Evolutionary conservation across 331 rosid species (phyloP), one percentile per base, ranked within the genome.

Genomic region (Dryas integrifolia): DNA sequence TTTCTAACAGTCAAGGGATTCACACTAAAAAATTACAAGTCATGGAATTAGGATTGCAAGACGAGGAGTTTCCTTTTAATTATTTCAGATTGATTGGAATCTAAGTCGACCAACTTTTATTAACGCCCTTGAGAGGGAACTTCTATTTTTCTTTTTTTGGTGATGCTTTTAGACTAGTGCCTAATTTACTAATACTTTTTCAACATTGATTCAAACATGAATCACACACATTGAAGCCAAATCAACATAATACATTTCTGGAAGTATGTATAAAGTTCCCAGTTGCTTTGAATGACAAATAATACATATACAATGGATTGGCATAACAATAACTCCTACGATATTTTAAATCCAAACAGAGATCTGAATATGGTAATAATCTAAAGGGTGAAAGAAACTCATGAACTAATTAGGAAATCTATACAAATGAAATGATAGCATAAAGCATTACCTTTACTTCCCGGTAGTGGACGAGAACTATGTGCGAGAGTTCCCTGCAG

Each of bases 391-490:
- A 21, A 6, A 38, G 24, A 38, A 65, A 26, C 47, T 38, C 43
- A 67, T 2, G 51, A 62, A 81, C 64, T 7, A 46, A 30, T 41
- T 41, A 30, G 51, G 58, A 2, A 53, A 72, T 39, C 47, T 59
- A 18, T 9, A 44, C 55, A 24, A 58, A 52, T 65, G 56, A 39
- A 46, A 65, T 15, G 39, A 59, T 11, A 68, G 51, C 30, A 66
- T 55, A 51, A 65, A 45, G 58, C 7, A 6, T 77, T 65, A 92
- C 98, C 96, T 88, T 86, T 69, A 92, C 96, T 70, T 90, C 88
- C 56, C 81, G 85, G 72, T 92, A 92, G 62, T 88, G 98, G 78
- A 92, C 98, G 10, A 92, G 86, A 76, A 88, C 98, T 58, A 92
- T 92, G 86, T 90, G 88, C 2, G 92, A 88, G 77, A 88, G 90